Evolutionary conservation across 805 yeast species (phyloP).

Genomic region (Barnettozyma botsteinii): DNA sequence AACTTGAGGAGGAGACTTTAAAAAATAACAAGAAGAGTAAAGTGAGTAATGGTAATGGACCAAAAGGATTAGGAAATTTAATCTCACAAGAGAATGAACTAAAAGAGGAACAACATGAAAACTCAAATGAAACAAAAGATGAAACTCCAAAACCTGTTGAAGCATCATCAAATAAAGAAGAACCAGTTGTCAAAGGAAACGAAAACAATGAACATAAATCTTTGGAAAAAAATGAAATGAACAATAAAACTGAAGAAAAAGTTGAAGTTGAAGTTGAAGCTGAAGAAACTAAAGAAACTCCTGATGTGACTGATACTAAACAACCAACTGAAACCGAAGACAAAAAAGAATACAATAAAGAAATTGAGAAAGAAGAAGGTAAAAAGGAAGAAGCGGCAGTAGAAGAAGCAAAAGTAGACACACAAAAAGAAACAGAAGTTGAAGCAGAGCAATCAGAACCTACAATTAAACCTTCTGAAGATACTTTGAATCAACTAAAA

Average conservation of each 20-base stretch:
- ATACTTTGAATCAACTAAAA: slow-evolving; percentile 17
- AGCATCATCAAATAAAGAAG: neutral
- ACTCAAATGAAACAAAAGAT: neutral
- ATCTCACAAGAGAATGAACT: neutral
- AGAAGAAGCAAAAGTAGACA: neutral
- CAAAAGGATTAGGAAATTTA: neutral
- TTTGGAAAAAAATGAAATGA: no score
- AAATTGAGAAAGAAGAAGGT: no score
- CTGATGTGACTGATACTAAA: no score
- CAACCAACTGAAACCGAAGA: no score
- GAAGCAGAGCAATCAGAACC: slow-evolving; percentile 1
- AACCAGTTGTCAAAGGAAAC: no score
- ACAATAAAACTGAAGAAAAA: no score
- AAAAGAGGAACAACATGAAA: neutral
- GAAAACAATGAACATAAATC: no score
- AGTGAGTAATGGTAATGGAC: slow-evolving; percentile 1
- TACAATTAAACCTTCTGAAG: slow-evolving; percentile 7
- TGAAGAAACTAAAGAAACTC: neutral
- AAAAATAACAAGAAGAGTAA: slow-evolving; percentile 9
- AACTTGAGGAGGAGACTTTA: slow-evolving; percentile 5
- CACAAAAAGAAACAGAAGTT: neutral
- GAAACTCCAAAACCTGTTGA: neutral
- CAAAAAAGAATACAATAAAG: no score
- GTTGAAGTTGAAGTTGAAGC: no score
- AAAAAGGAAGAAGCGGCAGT: neutral